Evolutionary conservation across 2,329 filamentous ascomycete species (phyloP).

Genomic region (Aschersonia sp.): DNA sequence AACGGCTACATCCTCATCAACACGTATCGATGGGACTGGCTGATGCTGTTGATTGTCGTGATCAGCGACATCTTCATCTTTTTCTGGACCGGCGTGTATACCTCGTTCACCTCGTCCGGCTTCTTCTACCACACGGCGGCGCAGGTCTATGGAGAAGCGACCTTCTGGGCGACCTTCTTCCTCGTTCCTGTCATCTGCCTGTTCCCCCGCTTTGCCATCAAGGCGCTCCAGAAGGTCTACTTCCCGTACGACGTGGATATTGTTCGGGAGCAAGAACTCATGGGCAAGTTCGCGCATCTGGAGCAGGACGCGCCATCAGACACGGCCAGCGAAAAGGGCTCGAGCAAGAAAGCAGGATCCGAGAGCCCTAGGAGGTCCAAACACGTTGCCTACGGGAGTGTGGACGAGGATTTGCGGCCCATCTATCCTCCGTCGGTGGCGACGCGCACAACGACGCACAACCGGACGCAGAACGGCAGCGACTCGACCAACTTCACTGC

Average conservation of each 20-base stretch:
- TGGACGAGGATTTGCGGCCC: conserved; percentile 78
- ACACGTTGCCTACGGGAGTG: conserved; percentile 44
- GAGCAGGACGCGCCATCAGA: conserved; percentile 18
- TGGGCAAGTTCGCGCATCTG: conserved; percentile 70
- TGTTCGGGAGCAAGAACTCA: conserved; percentile 76
- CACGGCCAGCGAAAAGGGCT: conserved; percentile 21
- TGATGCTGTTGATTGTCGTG: conserved; percentile 68
- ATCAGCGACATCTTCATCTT: conserved; percentile 82
- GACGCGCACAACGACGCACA: conserved; percentile 59
- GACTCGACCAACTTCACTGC: conserved; percentile 84
- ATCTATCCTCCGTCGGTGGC: conserved; percentile 89
- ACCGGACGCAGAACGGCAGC: conserved; percentile 78
- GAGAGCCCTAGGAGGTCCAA: conserved; percentile 42
- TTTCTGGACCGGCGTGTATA: conserved; percentile 90
- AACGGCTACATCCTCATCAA: conserved; percentile 94
- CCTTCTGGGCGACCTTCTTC: conserved; percentile 77
- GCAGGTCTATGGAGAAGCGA: conserved; percentile 66
- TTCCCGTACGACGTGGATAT: conserved; percentile 90
- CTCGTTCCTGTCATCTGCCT: conserved; percentile 71
- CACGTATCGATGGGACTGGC: conserved; percentile 96
- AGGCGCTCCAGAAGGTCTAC: conserved; percentile 85
- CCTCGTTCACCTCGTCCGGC: conserved; percentile 30
- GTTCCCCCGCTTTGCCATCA: conserved; percentile 75
- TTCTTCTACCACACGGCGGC: conserved; percentile 61
- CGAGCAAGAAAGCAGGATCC: conserved; percentile 31